These are phyloP conservation scores for Vanderwaltozyma verrucispora DNA, from an alignment of 805 yeast species.

Conservation along the genomic window DNA sequence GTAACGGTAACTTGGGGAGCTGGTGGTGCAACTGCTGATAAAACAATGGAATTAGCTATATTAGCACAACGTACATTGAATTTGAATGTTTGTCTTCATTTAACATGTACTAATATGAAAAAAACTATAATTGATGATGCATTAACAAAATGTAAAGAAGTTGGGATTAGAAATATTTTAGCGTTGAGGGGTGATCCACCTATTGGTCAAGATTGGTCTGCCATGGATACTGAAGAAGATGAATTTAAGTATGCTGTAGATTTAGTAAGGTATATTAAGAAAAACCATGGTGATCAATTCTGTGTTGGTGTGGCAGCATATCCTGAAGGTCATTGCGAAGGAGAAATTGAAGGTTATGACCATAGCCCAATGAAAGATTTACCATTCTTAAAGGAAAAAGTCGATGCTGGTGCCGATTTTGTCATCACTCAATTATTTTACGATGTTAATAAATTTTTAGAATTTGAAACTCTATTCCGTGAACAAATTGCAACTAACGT, in stretches of 20 bases:
- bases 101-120: constrained; percentile 93
- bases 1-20: constrained; percentile 98
- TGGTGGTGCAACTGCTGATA: constrained; percentile 86
- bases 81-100: constrained; percentile 85
- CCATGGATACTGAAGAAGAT: constrained; percentile 30
- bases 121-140: constrained; percentile 70
- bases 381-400: constrained; percentile 72
- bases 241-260: constrained; percentile 77
- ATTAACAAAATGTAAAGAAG: constrained; percentile 51
- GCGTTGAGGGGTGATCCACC: constrained; percentile 97
- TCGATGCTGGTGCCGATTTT: constrained; percentile 92
- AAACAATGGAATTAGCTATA: constrained; percentile 74
- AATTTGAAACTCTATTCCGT: constrained; percentile 48
- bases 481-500: constrained; percentile 33
- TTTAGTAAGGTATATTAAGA: constrained; percentile 68
- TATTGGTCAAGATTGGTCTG: constrained; percentile 37
- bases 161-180: constrained; percentile 80
- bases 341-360: constrained; percentile 47
- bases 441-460: constrained; percentile 67
- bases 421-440: constrained; percentile 86
- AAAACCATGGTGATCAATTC: constrained; percentile 66
- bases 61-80: constrained; percentile 66
- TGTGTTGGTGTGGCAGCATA: constrained; percentile 96
- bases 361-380: constrained; percentile 64
- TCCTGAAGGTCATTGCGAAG: constrained; percentile 96